Evolutionary conservation across 345 rosid species (phyloP).

Genomic region (Hypericum androsaemum): DNA sequence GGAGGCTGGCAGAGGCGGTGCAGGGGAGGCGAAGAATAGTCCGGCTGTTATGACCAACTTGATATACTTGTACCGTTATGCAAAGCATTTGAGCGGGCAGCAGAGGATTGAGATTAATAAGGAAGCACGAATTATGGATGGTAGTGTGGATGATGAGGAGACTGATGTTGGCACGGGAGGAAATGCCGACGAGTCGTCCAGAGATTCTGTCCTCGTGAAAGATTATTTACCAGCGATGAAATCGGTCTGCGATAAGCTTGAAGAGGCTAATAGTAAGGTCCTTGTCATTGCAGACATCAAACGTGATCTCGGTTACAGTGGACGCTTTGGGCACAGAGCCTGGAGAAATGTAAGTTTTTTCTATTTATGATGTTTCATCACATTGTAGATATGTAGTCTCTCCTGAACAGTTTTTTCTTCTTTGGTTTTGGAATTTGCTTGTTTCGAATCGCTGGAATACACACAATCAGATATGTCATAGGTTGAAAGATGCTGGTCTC

Average conservation of each 20-base stretch:
- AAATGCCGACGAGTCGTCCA: conserved; percentile 23
- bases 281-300: conserved; percentile 86
- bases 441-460: conserved; percentile 13
- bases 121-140: conserved; percentile 32
- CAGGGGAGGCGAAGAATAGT: conserved; percentile 53
- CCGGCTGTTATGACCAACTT: conserved; percentile 51
- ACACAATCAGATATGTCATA: conserved; percentile 48
- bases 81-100: conserved; percentile 64
- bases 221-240: conserved; percentile 80
- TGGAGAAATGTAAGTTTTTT: conserved; percentile 65
- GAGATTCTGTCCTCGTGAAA: conserved; percentile 54
- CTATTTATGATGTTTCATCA: not conserved
- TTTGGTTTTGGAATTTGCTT: not conserved
- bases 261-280: conserved; percentile 70
- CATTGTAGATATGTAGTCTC: no score
- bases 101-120: conserved; percentile 63
- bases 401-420: not conserved
- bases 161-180: conserved; percentile 27
- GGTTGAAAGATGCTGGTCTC: conserved; percentile 64
- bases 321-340: conserved; percentile 53
- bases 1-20: conserved; percentile 43
- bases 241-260: conserved; percentile 74
- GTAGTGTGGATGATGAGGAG: conserved; percentile 27
- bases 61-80: conserved; percentile 60
- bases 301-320: conserved; percentile 62